A percentile compares a stretch with the other conserved stretches of the same genome.
These are phyloP conservation scores for Coemansia sp. DNA, from an alignment of 192 early-diverging fungal species.

Conservation along the genomic window DNA sequence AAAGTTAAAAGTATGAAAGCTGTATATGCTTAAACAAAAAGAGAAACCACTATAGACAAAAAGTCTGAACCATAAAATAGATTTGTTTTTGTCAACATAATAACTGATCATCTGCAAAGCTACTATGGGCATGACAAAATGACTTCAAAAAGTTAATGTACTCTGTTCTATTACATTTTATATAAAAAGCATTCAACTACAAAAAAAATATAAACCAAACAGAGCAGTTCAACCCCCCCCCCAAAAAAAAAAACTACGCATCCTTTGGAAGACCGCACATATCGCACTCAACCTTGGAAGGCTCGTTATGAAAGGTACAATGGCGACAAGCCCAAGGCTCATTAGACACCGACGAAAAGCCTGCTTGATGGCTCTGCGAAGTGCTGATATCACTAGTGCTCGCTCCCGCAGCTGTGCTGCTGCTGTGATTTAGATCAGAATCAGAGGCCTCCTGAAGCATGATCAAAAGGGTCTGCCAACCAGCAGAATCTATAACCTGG, in stretches of 20 bases:
- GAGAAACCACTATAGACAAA: too few relatives aligned
- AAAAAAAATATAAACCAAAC: too few relatives aligned
- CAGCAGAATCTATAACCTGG: constrained; percentile 20
- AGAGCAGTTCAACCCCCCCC: too few relatives aligned
- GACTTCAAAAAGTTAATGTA: too few relatives aligned
- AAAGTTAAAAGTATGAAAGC: not conserved
- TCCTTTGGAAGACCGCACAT: constrained; percentile 49
- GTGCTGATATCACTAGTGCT: not conserved
- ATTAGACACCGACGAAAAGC: not conserved
- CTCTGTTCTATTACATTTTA: too few relatives aligned
- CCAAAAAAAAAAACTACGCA: not conserved
- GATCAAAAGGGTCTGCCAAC: constrained; percentile 48
- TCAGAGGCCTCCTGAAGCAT: constrained; percentile 41
- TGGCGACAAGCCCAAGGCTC: constrained; percentile 44
- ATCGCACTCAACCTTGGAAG: constrained; percentile 32
- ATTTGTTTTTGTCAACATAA: not conserved
- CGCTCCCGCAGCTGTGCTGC: constrained; percentile 9
- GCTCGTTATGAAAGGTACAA: constrained; percentile 44
- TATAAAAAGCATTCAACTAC: too few relatives aligned
- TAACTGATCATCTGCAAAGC: not conserved
- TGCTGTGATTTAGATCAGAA: constrained; percentile 27
- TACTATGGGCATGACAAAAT: too few relatives aligned
- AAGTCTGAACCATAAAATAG: too few relatives aligned
- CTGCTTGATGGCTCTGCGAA: not conserved
- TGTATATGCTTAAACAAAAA: too few relatives aligned